phyloP scores from a whole-genome alignment of 306 rosid species.

The Lathyrus aphaca region DNA sequence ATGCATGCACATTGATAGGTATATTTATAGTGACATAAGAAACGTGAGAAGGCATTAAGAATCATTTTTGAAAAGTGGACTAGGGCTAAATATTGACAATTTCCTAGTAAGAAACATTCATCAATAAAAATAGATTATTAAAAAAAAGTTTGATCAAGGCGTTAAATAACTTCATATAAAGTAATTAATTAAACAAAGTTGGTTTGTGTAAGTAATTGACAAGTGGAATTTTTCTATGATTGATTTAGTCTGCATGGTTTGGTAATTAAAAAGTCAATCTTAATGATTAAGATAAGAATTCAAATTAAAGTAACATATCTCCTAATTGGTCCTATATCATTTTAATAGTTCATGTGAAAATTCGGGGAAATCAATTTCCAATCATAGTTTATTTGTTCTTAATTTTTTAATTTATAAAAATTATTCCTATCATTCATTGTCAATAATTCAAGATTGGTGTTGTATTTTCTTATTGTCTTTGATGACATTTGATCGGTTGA shows the following conservation, averaged over 20 bases:
- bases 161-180: background rate
- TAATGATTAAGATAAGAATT: background rate
- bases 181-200: background rate
- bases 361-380: no score
- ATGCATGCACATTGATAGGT: background rate
- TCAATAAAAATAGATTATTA: background rate
- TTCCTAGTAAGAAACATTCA: slow-evolving; percentile 33
- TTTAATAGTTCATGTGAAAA: no score
- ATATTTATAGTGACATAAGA: slow-evolving; percentile 31
- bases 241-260: slow-evolving; percentile 33
- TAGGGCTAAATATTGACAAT: slow-evolving; percentile 26
- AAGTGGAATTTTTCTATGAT: slow-evolving; percentile 18
- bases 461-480: no score
- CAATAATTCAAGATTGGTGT: no score
- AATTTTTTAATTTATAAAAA: no score
- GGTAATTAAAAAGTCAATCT: background rate
- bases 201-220: background rate
- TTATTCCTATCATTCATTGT: no score
- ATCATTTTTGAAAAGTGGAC: slow-evolving; percentile 18
- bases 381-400: no score
- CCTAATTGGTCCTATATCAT: no score
- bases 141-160: slow-evolving; percentile 24
- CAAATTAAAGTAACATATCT: no score
- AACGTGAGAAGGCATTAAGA: background rate
- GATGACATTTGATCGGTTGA: no score